Base-by-base conservation (phyloP, 139 green algal genomes). In the Deuterostichococcus epilithicus region DNA sequence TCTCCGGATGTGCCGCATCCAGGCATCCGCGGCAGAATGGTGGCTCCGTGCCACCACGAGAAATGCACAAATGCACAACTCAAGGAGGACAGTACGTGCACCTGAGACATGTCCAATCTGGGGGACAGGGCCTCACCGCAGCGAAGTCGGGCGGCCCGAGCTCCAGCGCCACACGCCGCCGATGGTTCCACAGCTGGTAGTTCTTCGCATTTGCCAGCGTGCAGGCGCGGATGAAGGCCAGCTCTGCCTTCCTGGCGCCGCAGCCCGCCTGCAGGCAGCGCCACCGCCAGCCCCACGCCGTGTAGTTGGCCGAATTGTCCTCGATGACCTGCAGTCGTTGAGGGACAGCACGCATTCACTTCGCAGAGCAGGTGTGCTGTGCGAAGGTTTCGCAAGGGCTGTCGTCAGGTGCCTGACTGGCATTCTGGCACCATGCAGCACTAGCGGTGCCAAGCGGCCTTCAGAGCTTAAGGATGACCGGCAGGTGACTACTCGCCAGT, bases 121-220 rank as follows among this genome's bases (percentile, higher is more conserved):
- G 10, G 13, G 10, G 8, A 52, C 10, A 20, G 36, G 37, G 42
- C 22, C 86, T 58, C 76, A 91, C 84, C 42, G 83, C 70, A 38
- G 86, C 72, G 3, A 80, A 79, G 35, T 84, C 52, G 10, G 25
- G 28, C 1, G 73, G 60, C 1, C 88, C 84, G 47, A 88, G 70
- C n/a, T 79, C 72, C 45, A 88, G 37, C 1, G 83, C 83, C 18
- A 88, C 78, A 36, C 90, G 88, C 34, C 90, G 73, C 10, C 91
- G 80, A 82, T 95, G 83, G 74, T 97, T 97, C 94, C 94, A 97
- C 42, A 97, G 83, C 85, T 97, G 94, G 75, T 97, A 97, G 88
- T 97, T 97, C 77, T 97, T 97, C 4, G 88, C 79, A 59, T 85
- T 91, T 42, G 38, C 47, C 1, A 75, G 74, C 1, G 81, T 81